Percentiles rank a stretch among this genome's conserved stretches.
Evolutionary conservation across 2,329 filamentous ascomycete species (phyloP).

Genomic region (Clarireedia monteithiana): DNA sequence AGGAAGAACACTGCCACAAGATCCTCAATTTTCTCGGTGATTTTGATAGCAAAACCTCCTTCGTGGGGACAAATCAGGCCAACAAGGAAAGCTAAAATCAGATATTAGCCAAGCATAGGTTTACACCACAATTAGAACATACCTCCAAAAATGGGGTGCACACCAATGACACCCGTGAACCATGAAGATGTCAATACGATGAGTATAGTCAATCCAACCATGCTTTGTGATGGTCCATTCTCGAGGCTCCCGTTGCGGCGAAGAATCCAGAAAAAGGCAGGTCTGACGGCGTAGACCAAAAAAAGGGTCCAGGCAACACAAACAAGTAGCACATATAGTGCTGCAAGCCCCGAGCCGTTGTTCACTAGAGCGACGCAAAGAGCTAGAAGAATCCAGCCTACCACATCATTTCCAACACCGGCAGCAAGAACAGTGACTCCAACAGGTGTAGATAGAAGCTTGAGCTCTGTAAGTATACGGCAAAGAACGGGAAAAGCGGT

Average conservation of each 20-base stretch:
- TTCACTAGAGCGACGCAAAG: conserved; percentile 92
- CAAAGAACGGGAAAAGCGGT: conserved; percentile 89
- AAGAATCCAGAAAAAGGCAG: conserved; percentile 67
- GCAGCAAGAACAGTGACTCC: conserved; percentile 85
- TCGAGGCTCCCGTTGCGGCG: conserved; percentile 69
- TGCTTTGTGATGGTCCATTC: conserved; percentile 79
- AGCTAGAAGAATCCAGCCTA: conserved; percentile 85
- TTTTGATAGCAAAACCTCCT: conserved; percentile 80
- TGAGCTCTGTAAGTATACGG: conserved; percentile 85
- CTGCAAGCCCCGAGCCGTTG: conserved; percentile 71
- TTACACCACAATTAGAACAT: conserved; percentile 1
- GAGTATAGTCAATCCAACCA: conserved; percentile 75
- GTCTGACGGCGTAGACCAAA: conserved; percentile 64
- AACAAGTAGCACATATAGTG: conserved; percentile 75
- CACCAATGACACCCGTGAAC: conserved; percentile 84
- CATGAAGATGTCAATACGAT: conserved; percentile 73
- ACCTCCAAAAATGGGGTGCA: conserved; percentile 83
- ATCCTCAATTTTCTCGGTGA: conserved; percentile 93
- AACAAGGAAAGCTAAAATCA: conserved; percentile 61
- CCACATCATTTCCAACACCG: conserved; percentile 87
- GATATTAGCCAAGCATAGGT: neutral
- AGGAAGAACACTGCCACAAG: conserved; percentile 75
- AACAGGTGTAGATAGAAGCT: conserved; percentile 73
- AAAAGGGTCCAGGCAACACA: conserved; percentile 70
- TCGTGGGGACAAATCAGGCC: conserved; percentile 88